phyloP scores from a whole-genome alignment of 2,329 filamentous ascomycete genomes.

The Cryphonectria parasitica region DNA sequence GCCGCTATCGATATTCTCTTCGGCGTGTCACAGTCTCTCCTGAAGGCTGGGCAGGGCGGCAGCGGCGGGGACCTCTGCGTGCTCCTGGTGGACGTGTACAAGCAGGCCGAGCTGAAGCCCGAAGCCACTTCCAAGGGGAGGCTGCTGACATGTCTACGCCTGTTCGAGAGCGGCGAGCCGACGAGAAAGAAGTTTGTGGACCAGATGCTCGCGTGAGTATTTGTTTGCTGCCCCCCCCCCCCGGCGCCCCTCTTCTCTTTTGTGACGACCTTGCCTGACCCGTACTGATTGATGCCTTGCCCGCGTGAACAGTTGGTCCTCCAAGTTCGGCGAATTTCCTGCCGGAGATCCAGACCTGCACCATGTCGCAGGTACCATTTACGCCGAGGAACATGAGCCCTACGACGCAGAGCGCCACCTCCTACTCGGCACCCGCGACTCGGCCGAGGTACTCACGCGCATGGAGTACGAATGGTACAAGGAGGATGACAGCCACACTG shows the following conservation, averaged over 20 bases:
- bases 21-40: conserved; percentile 80
- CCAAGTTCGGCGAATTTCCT: conserved; percentile 82
- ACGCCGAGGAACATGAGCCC: conserved; percentile 88
- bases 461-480: conserved; percentile 96
- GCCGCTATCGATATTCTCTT: conserved; percentile 87
- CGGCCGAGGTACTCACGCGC: conserved; percentile 75
- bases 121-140: conserved; percentile 76
- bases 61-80: conserved; percentile 89
- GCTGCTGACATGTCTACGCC: conserved; percentile 75
- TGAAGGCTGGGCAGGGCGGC: conserved; percentile 91
- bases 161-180: conserved; percentile 83
- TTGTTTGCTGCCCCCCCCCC: not conserved
- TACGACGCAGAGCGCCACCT: conserved; percentile 95
- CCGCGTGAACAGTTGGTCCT: conserved; percentile 69
- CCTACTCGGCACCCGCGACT: conserved; percentile 85
- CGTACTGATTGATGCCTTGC: conserved; percentile 5
- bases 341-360: conserved; percentile 94
- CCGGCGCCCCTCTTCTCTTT: not conserved
- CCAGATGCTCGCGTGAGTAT: conserved; percentile 76
- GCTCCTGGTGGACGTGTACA: conserved; percentile 88
- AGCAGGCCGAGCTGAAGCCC: conserved; percentile 78
- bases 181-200: conserved; percentile 90
- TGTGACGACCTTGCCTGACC: not conserved
- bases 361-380: conserved; percentile 85
- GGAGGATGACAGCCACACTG: conserved; percentile 84